phyloP scores from a whole-genome alignment of 495 filamentous ascomycete genomes.

The Aspergillus biplanus region DNA sequence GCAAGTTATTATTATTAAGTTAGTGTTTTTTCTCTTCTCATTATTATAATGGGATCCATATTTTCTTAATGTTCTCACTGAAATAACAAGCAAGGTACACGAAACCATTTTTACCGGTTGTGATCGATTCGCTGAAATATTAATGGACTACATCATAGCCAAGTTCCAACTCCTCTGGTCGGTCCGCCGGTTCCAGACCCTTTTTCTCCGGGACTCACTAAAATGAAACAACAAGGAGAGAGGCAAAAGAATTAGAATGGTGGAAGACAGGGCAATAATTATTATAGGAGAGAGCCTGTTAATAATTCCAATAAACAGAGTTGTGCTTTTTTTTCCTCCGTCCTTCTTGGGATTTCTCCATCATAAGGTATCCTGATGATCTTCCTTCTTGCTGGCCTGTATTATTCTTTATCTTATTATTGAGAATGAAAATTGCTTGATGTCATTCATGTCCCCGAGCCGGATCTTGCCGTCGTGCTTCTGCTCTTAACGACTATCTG shows the following conservation, averaged over 20 bases:
- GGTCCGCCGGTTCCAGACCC: slow-evolving; percentile 6
- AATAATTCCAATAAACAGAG: neutral
- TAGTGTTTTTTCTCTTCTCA: too few species aligned
- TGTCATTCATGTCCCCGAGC: neutral
- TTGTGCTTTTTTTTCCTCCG: neutral
- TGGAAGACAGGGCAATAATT: neutral
- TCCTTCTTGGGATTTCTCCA: neutral
- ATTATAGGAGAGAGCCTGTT: neutral
- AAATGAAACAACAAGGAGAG: slow-evolving; percentile 10
- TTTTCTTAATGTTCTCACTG: neutral
- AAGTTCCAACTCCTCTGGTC: neutral
- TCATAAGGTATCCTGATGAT: neutral
- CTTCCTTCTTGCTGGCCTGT: too few species aligned
- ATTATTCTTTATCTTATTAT: too few species aligned
- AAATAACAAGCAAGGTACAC: neutral
- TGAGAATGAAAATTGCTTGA: neutral
- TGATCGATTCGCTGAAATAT: neutral
- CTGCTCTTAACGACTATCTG: too few species aligned
- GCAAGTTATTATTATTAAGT: too few species aligned
- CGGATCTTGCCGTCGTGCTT: neutral
- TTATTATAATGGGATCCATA: too few species aligned
- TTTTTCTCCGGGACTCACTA: neutral
- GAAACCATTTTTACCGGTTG: too few species aligned
- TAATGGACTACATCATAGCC: slow-evolving; percentile 16
- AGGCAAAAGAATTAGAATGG: neutral